phyloP scores from a whole-genome alignment of 1,284 basidiomycete genomes.

The Leccinum ponderosum region DNA sequence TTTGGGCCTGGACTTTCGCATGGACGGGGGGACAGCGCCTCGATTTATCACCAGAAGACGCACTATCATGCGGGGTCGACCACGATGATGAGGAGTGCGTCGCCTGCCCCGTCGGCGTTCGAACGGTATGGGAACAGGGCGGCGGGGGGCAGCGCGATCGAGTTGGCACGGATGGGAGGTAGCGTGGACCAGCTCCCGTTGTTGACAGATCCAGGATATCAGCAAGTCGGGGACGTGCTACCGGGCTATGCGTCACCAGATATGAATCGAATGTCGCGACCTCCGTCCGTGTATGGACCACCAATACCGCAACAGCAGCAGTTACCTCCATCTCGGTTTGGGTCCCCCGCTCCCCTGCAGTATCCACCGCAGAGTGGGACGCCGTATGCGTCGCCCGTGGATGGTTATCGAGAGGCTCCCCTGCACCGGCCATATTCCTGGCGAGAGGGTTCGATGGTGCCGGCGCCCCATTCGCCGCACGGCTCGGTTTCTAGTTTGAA shows the following conservation, averaged over 20 bases:
- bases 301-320: conserved; percentile 13
- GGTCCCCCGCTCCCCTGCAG: conserved; percentile 19
- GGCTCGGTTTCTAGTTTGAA: conserved; percentile 24
- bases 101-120: conserved; percentile 48
- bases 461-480: neutral
- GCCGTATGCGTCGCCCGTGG: conserved; percentile 22
- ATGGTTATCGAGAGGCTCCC: conserved; percentile 45
- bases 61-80: conserved; percentile 40
- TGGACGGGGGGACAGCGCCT: conserved; percentile 36
- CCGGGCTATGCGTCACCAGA: conserved; percentile 28
- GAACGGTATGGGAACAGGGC: conserved; percentile 57
- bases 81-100: conserved; percentile 37
- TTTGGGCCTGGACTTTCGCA: conserved; percentile 42
- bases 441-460: conserved; percentile 12
- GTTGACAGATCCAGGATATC: conserved; percentile 38
- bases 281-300: conserved; percentile 32
- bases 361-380: conserved; percentile 32
- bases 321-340: conserved; percentile 11
- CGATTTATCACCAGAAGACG: conserved; percentile 43
- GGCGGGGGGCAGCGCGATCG: conserved; percentile 45
- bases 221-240: conserved; percentile 28
- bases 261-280: conserved; percentile 13
- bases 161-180: conserved; percentile 44
- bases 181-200: conserved; percentile 57
- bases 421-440: conserved; percentile 46